phyloP scores from a whole-genome alignment of 495 filamentous ascomycete genomes.

The Copromyces sp. region DNA sequence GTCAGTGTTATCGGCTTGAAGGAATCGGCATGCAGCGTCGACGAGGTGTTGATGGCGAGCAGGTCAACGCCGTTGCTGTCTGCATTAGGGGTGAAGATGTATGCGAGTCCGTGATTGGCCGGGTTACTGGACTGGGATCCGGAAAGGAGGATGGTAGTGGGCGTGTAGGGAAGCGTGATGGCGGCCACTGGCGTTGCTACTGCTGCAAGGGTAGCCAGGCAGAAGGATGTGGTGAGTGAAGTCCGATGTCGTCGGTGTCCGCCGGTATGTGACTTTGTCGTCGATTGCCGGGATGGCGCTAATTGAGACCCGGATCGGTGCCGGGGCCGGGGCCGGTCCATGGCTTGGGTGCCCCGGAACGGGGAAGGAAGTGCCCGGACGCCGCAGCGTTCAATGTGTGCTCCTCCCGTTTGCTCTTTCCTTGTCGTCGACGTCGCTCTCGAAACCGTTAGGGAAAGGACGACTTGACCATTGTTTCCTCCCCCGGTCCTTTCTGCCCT shows the following conservation, averaged over 20 bases:
- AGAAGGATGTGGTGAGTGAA: background rate
- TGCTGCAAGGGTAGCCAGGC: background rate
- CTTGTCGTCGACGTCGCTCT: background rate
- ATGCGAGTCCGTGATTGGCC: conserved; percentile 26
- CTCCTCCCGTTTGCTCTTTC: background rate
- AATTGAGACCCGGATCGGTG: background rate
- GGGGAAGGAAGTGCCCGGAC: background rate
- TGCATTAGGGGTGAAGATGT: conserved; percentile 48
- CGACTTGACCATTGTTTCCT: background rate
- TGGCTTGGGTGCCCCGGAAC: background rate
- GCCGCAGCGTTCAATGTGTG: background rate
- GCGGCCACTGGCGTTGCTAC: conserved; percentile 6
- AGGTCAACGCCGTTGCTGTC: conserved; percentile 35
- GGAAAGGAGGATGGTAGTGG: conserved; percentile 54
- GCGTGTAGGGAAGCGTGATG: conserved; percentile 58
- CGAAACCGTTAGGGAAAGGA: background rate
- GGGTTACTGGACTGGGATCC: conserved; percentile 34
- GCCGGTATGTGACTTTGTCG: background rate
- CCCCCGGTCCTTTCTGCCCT: background rate
- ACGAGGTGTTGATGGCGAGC: conserved; percentile 53
- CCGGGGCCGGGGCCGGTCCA: background rate
- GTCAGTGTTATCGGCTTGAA: conserved; percentile 48
- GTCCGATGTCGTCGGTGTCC: conserved; percentile 2
- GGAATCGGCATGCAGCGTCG: conserved; percentile 40
- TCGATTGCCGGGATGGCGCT: background rate